A percentile compares a stretch with the other conserved stretches of the same genome.
Conservation (phyloP, 73 alveolate genomes). For the Effrenium voratum region DNA sequence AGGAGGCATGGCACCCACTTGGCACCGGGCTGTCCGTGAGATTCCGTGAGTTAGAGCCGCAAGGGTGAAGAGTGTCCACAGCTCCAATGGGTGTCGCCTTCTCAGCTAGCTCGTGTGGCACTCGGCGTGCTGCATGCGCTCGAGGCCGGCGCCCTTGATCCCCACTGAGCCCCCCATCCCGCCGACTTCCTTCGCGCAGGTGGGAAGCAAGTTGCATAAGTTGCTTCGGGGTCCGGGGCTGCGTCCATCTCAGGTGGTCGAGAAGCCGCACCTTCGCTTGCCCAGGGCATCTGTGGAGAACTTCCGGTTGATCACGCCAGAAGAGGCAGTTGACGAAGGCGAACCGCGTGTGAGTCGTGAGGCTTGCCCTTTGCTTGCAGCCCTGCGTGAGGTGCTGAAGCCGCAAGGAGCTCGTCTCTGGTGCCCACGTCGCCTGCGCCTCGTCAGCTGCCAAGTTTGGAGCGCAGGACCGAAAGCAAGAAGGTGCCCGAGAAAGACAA, state of each 20-base stretch:
- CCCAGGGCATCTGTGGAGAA: constrained; percentile 58
- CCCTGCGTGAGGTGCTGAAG: too few species aligned
- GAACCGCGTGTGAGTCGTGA: not conserved
- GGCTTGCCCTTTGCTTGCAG: too few species aligned
- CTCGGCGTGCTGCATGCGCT: not conserved
- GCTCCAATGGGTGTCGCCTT: not conserved
- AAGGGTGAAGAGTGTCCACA: not conserved
- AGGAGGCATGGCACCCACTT: constrained; percentile 30
- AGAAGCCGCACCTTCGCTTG: constrained; percentile 29
- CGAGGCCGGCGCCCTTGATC: constrained; percentile 62
- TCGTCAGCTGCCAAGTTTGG: too few species aligned
- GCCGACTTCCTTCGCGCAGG: constrained; percentile 79
- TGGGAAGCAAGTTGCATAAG: not conserved
- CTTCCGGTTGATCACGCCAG: constrained; percentile 47
- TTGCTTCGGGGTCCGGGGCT: not conserved
- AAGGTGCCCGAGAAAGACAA: too few species aligned
- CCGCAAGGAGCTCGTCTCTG: too few species aligned
- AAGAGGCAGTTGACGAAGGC: constrained; percentile 9
- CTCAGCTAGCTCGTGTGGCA: not conserved
- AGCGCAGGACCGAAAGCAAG: too few species aligned
- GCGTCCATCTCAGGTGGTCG: constrained; percentile 26
- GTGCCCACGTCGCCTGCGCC: too few species aligned
- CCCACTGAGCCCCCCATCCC: constrained; percentile 91
- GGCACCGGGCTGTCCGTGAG: too few species aligned
- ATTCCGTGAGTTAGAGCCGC: not conserved